Base-by-base conservation (phyloP, 2,329 filamentous ascomycete genomes). In the Neofusicoccum ribis region DNA sequence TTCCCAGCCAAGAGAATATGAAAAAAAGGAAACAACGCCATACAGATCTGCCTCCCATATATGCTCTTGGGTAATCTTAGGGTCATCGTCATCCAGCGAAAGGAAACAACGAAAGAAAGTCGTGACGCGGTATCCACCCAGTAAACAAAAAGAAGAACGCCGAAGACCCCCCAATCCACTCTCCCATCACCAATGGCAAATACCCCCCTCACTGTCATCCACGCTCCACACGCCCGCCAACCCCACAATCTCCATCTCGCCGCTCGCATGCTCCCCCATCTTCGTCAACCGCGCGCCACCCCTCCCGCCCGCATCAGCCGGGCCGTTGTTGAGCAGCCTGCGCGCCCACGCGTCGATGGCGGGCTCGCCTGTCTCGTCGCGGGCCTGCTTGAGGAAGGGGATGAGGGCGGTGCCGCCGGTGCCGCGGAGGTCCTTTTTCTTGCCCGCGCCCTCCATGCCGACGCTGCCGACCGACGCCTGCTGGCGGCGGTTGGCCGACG, bases 341-440 rank as follows among this genome's bases (percentile, higher is more conserved):
- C 82, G 79, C 14, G 86, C 86, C 87, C 87, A 89, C 1, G 82
- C 81, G 71, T 89, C 86, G 56, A 98, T 89, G 1, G 93, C 92
- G 1, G 93, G 92, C 77, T 98, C 94, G 15, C 92, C 91, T 0
- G 95, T 99, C 83, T 99, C 95, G 72, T 99, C 93, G 34, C 95
- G 86, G 4, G 95, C 95, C 79, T 99, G 95, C 79, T 98, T 97
- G 67, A 99, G 82, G 79, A 99, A 99, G 0, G 94, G 92, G 64
- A 99, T 97, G 65, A 99, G 82, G 0, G 93, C 91, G 0, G 95
- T 98, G 15, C 95, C 95, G 14, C 95, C 95, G 0, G 95, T 99
- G 1, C 95, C 95, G 50, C 91, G 91, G 34, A 97, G 85, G 59
- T 89, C 89, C 54, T 56, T 65, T 31, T 43, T 65, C n/a, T 49